Percentiles rank a stretch among this genome's conserved stretches.
Evolutionary conservation across 208 protist species (phyloP).

Genomic region (Trypanosoma conorhini): DNA sequence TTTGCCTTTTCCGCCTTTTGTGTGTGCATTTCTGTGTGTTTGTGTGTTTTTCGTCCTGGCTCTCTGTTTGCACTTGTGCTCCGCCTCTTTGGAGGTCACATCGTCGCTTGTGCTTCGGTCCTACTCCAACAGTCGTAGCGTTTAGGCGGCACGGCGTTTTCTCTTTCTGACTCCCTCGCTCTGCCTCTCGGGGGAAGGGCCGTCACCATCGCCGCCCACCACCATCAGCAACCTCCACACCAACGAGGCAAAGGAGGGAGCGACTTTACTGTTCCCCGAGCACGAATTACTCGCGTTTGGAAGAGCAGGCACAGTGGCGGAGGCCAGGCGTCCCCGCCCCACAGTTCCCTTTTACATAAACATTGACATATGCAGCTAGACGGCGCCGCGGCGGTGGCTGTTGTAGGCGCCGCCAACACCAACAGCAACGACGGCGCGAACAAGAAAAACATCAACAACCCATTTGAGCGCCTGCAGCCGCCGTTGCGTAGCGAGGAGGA

Average conservation of each 20-base stretch:
- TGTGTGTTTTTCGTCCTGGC: neutral
- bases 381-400: conserved; percentile 7
- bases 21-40: neutral
- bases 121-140: too few species aligned
- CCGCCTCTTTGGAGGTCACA: too few species aligned
- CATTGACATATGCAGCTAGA: too few species aligned
- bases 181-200: too few species aligned
- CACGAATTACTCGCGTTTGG: neutral
- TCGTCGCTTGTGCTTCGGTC: too few species aligned
- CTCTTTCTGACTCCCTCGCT: too few species aligned
- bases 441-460: conserved; percentile 29
- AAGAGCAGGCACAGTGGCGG: neutral
- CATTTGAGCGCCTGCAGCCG: conserved; percentile 60
- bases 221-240: neutral
- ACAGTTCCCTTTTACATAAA: neutral
- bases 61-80: neutral
- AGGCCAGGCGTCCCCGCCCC: too few species aligned
- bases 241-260: neutral
- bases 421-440: neutral
- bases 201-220: too few species aligned
- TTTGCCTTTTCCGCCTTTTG: neutral
- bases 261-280: neutral
- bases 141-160: too few species aligned
- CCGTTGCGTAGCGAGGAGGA: conserved; percentile 80
- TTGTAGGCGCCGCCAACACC: neutral